These are phyloP conservation scores for Viola odorata DNA, from an alignment of 345 rosid genomes.

Conservation along the genomic window DNA sequence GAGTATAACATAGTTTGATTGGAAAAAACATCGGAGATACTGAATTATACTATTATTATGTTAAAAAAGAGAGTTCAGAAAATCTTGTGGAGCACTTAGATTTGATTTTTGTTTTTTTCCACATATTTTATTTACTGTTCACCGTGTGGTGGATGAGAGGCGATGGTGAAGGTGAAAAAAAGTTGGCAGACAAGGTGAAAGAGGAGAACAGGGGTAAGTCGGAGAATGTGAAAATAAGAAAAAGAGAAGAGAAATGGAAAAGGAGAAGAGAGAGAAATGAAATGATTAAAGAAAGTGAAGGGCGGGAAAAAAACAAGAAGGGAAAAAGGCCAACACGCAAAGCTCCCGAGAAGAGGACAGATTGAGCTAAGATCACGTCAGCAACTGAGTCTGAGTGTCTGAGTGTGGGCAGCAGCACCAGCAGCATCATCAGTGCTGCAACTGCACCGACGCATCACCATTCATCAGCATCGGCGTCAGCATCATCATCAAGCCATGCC, in stretches of 20 bases:
- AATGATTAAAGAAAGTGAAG: background rate
- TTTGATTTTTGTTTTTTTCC: too few species aligned
- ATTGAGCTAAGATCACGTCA: constrained; percentile 19
- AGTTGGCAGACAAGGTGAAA: too few species aligned
- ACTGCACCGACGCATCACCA: background rate
- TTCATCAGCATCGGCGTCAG: background rate
- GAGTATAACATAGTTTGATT: too few species aligned
- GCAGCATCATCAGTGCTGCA: constrained; percentile 12
- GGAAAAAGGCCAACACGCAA: background rate
- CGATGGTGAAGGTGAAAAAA: too few species aligned
- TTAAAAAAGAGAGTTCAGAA: too few species aligned
- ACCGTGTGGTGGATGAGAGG: too few species aligned
- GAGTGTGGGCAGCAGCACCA: constrained; percentile 1
- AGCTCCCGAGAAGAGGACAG: too few species aligned
- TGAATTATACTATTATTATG: too few species aligned
- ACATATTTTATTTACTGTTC: too few species aligned
- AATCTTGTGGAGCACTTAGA: too few species aligned
- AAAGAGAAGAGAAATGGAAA: background rate
- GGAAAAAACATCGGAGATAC: too few species aligned
- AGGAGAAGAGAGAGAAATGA: background rate
- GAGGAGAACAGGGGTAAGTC: background rate
- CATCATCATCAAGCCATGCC: constrained; percentile 6
- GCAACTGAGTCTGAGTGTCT: constrained; percentile 3
- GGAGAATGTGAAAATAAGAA: background rate
- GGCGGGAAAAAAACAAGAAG: background rate